phyloP scores from a whole-genome alignment of 805 yeast species.

The Barnettozyma wickerhamii region DNA sequence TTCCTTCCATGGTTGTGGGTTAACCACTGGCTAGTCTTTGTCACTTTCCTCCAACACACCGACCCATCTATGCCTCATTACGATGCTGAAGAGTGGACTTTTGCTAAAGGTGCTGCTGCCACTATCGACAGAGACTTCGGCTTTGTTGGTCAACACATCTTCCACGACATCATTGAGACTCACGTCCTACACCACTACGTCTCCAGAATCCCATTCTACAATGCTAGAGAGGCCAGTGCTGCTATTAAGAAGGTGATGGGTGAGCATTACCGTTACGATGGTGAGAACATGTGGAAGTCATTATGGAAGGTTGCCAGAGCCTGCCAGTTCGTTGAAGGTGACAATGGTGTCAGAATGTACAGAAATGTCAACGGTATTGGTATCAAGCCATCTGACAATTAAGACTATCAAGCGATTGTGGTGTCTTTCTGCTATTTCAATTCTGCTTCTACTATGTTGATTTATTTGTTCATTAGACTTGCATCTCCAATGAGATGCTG shows the following conservation, averaged over 20 bases:
- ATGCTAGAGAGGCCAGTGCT: conserved; percentile 71
- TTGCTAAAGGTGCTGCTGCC: conserved; percentile 65
- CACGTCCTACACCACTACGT: conserved; percentile 85
- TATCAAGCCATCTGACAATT: conserved; percentile 25
- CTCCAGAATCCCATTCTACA: conserved; percentile 83
- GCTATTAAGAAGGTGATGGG: conserved; percentile 86
- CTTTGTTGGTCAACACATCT: conserved; percentile 59
- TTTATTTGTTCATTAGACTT: neutral
- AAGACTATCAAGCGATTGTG: neutral
- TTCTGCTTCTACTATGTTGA: neutral
- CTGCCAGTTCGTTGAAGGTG: conserved; percentile 72
- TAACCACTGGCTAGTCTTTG: conserved; percentile 63
- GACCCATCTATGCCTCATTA: conserved; percentile 59
- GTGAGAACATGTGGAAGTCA: conserved; percentile 54
- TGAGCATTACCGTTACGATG: conserved; percentile 60
- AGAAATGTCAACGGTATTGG: conserved; percentile 52
- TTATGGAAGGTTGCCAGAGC: conserved; percentile 55
- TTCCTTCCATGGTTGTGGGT: conserved; percentile 55
- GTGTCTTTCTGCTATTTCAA: neutral
- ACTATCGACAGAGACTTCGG: conserved; percentile 62
- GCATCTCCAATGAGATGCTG: neutral
- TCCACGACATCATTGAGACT: conserved; percentile 89
- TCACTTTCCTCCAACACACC: conserved; percentile 59
- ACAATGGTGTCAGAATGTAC: conserved; percentile 60
- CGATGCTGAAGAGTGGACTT: conserved; percentile 52